Conservation (phyloP, 257 asterid genomes). For the Solanum neorickii region DNA sequence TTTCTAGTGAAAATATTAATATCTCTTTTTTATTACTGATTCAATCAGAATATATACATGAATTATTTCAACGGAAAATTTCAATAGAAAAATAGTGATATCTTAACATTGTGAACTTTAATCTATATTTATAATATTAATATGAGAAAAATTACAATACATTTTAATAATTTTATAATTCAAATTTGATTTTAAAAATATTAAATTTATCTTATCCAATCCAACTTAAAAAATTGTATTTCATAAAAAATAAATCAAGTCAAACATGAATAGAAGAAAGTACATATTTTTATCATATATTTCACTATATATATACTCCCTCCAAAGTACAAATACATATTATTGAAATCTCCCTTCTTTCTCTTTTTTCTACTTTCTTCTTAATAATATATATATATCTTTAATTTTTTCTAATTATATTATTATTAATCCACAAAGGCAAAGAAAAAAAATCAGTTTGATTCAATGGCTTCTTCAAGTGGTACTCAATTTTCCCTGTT, state of each 20-base stretch:
- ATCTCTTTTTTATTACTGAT: no score
- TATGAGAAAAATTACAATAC: background rate
- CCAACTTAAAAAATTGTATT: no score
- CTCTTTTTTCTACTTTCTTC: background rate
- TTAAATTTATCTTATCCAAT: no score
- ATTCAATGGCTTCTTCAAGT: background rate
- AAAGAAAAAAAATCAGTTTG: background rate
- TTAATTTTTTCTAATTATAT: background rate
- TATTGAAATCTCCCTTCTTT: background rate
- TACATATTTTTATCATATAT: background rate
- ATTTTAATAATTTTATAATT: no score
- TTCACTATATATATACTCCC: background rate
- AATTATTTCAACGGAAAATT: no score
- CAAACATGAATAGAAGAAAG: background rate
- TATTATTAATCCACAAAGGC: background rate
- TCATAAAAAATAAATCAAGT: background rate
- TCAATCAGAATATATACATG: no score
- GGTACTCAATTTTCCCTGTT: background rate
- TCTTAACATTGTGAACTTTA: no score
- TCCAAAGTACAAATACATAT: background rate
- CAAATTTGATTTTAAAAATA: no score
- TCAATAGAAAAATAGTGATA: no score
- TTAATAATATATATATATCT: background rate
- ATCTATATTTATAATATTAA: no score
- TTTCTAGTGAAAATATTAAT: no score